Evolutionary conservation across 1,284 basidiomycete genomes (phyloP).

Genomic region (Leccinum fallax): DNA sequence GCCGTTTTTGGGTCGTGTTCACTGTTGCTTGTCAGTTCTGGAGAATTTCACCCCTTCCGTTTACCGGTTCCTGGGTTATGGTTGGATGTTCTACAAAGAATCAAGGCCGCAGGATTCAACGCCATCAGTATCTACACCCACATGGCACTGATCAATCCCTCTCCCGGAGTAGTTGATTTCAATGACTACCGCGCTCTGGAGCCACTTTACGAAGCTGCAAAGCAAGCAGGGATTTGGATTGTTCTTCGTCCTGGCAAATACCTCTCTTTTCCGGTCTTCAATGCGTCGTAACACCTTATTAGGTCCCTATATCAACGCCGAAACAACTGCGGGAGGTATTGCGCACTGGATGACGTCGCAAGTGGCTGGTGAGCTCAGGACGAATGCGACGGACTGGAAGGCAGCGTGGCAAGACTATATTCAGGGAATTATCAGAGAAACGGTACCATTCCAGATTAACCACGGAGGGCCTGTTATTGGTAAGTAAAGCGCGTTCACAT

Average conservation of each 20-base stretch:
- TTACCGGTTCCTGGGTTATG: slow-evolving; percentile 79
- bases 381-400: slow-evolving; percentile 63
- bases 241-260: slow-evolving; percentile 60
- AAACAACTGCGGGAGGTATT: slow-evolving; percentile 80
- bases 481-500: slow-evolving; percentile 30
- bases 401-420: slow-evolving; percentile 75
- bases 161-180: slow-evolving; percentile 75
- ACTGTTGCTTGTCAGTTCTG: slow-evolving; percentile 42
- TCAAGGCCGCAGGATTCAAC: slow-evolving; percentile 82
- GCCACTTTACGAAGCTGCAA: slow-evolving; percentile 65
- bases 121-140: slow-evolving; percentile 72
- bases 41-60: slow-evolving; percentile 85
- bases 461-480: slow-evolving; percentile 76
- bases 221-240: slow-evolving; percentile 63
- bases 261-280: neutral
- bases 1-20: slow-evolving; percentile 1
- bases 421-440: slow-evolving; percentile 61
- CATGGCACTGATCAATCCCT: slow-evolving; percentile 76
- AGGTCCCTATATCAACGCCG: slow-evolving; percentile 74
- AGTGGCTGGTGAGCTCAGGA: slow-evolving; percentile 66
- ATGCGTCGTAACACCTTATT: slow-evolving; percentile 20
- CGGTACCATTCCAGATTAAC: slow-evolving; percentile 66
- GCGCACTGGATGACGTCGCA: slow-evolving; percentile 77
- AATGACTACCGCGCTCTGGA: slow-evolving; percentile 69
- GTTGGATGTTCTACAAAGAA: slow-evolving; percentile 81